Evolutionary conservation across 345 rosid genomes (phyloP), one percentile per base, ranked within the genome.

Genomic region (Salix suchowensis): DNA sequence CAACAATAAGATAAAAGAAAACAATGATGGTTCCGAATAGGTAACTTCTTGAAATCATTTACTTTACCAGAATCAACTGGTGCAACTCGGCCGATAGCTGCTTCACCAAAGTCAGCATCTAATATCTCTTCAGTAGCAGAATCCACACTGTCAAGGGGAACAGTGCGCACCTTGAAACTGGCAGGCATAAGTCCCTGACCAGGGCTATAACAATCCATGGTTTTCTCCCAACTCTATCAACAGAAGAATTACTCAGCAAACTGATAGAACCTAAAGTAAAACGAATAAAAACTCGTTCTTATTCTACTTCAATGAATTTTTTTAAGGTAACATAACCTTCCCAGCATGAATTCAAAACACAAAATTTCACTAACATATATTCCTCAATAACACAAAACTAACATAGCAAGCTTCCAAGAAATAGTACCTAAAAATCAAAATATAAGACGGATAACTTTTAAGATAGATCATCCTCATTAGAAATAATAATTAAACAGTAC

Each of bases 151-250:
- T 88, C 93, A 42, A 89, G 86, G 23, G 91, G 93, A 82, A 89
- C 84, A 0, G 86, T 91, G 21, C 97, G 92, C 62, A 94, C 97
- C 86, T 94, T 92, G 73, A 92, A 94, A 86, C 94, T 94, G 44
- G 96, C 98, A 78, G 97, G 98, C 97, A 92, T 92, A 81, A 94
- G 74, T 18, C 97, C 97, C 78, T 95, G 95, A 82, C 97, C 95
- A 50, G 97, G 97, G 82, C 97, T 93, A 73, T 91, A 87, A 83
- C 94, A 92, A 82, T 94, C 97, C 85, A 91, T 92, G 44, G 97
- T 94, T 86, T 94, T 94, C 85, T 92, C 94, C 96, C 96, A 92
- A 78, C 97, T 92, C 98, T 91, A 88, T 72, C 10, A 37, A 54
- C 30, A 71, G 54, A 55, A 40, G 16, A 39, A 50, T 54, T 65